Base-by-base conservation (phyloP, 805 yeast genomes). In the Saturnispora ahearnii region DNA sequence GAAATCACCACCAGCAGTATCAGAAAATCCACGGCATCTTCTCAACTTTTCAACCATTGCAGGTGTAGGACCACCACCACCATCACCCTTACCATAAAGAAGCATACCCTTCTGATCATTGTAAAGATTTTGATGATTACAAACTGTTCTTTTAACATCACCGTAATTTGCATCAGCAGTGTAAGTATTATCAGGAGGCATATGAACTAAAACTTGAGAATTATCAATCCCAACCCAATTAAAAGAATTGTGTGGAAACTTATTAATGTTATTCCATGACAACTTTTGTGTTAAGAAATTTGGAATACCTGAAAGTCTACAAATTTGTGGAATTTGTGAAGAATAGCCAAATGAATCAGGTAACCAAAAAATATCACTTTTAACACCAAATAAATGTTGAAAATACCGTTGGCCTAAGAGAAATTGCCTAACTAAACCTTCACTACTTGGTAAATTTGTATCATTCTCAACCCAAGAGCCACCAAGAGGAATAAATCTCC, bases 381-480 rank as follows among this genome's bases (percentile, higher is more conserved):
- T 77, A 32, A 71, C 58, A 3, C 96, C 96, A 69, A 91, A 93
- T 59, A 89, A 78, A 52, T 81, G 76, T 60, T 81, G 73, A 61
- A 86, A 87, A 65, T 83, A 89, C 47, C 93, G 72, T 69, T 91
- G 99, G 18, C 99, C 99, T 52, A 86, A 78, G 48, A 90, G 70
- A 59, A 90, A 87, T 62, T 91, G 99, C 56, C 99, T 78, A 5
- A 82, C 81, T 50, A 91, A 71, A 0, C 96, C 84, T 66, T 91
- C 99, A 41, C 98, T 97, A 54, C 78, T 73, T n/a, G 99, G 99
- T 69, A 91, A 73, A 66, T 91, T 91, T 10, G 98, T 91, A 64
- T 91, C 99, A 64, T 88, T 84, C 67, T 91, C 99, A 41, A 93
- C 98, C 98, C 98, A 91, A 0, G 96, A 81, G 5, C 99, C 99